Conservation (phyloP, 78 protist species). For the Pigoraptor vietnamica region DNA sequence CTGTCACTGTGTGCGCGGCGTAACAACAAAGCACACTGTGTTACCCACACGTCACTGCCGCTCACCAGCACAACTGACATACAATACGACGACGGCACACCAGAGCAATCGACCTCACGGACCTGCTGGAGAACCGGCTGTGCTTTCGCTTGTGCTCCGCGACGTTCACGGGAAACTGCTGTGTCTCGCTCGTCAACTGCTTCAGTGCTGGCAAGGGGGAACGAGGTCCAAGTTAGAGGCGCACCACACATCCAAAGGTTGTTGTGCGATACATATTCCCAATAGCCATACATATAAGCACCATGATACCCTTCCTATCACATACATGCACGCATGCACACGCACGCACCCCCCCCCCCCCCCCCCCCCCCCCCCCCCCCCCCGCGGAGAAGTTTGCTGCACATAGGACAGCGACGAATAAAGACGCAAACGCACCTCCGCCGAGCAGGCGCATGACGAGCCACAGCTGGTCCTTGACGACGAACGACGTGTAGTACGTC, state of each 20-base stretch:
- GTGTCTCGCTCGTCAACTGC: neutral
- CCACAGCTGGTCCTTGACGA: constrained; percentile 41
- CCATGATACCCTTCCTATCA: too few species aligned
- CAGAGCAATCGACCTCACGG: neutral
- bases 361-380: too few species aligned
- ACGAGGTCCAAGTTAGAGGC: neutral
- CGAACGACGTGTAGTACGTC: constrained; percentile 38
- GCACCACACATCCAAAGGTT: neutral
- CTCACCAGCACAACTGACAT: neutral
- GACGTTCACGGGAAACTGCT: neutral
- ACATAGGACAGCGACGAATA: constrained; percentile 83
- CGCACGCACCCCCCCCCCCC: too few species aligned
- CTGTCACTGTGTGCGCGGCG: neutral
- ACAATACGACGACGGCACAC: neutral
- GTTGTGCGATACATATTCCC: neutral
- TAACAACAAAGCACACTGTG: too few species aligned
- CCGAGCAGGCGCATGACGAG: constrained; percentile 39
- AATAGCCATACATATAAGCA: neutral
- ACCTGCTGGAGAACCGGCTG: neutral
- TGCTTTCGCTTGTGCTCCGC: neutral
- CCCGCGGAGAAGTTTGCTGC: too few species aligned
- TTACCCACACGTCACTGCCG: neutral
- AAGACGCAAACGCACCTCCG: constrained; percentile 66
- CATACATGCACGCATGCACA: neutral
- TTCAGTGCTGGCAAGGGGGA: neutral